Conservation (phyloP, 2,329 filamentous ascomycete species). For the Cytospora leucostoma region DNA sequence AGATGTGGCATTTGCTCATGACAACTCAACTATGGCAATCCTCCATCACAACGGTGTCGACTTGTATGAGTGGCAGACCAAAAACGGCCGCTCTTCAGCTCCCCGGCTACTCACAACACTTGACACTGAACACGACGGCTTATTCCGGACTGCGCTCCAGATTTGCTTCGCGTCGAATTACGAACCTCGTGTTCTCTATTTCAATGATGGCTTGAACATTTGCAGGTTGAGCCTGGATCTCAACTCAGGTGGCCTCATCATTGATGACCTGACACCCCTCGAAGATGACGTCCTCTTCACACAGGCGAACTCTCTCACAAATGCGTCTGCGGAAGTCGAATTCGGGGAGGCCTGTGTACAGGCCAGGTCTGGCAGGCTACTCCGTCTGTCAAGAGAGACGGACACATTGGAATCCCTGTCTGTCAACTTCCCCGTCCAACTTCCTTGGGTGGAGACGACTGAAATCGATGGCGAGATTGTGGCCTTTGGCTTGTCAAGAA, state of each 20-base stretch:
- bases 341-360: slow-evolving; percentile 45
- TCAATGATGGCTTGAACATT: slow-evolving; percentile 33
- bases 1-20: slow-evolving; percentile 73
- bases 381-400: slow-evolving; percentile 37
- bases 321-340: background rate
- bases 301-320: slow-evolving; percentile 13
- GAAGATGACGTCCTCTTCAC: slow-evolving; percentile 23
- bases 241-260: slow-evolving; percentile 25
- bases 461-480: slow-evolving; percentile 45
- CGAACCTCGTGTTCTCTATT: slow-evolving; percentile 37
- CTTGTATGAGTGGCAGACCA: slow-evolving; percentile 69
- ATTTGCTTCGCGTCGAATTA: slow-evolving; percentile 36
- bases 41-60: slow-evolving; percentile 68
- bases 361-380: slow-evolving; percentile 48
- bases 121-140: slow-evolving; percentile 40
- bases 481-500: slow-evolving; percentile 68
- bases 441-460: slow-evolving; percentile 56
- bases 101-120: slow-evolving; percentile 45
- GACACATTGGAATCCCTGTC: slow-evolving; percentile 39
- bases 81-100: slow-evolving; percentile 51
- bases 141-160: slow-evolving; percentile 38
- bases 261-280: slow-evolving; percentile 29
- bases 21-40: slow-evolving; percentile 68
- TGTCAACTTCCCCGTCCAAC: slow-evolving; percentile 46
- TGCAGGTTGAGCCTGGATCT: slow-evolving; percentile 20